phyloP scores from a whole-genome alignment of 192 early-diverging fungal species.

The Jimgerdemannia lactiflua region DNA sequence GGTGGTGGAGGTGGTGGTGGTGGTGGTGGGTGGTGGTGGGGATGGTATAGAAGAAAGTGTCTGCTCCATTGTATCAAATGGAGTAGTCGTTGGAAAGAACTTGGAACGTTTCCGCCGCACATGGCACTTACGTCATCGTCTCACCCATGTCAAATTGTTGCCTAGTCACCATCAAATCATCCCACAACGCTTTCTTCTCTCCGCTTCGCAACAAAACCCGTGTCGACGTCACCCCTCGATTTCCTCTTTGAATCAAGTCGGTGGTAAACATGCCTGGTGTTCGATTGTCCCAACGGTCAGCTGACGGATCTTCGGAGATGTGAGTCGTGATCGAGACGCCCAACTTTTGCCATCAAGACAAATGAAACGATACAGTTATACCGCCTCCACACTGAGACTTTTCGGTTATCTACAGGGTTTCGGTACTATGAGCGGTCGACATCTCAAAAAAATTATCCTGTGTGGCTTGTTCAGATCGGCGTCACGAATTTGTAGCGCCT shows the following conservation, averaged over 20 bases:
- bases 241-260: neutral
- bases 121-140: too few relatives aligned
- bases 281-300: neutral
- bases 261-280: neutral
- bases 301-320: neutral
- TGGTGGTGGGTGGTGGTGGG: neutral
- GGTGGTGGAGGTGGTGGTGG: neutral
- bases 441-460: neutral
- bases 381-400: neutral
- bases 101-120: too few relatives aligned
- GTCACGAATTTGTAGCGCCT: too few relatives aligned
- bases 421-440: neutral
- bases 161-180: neutral
- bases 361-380: neutral
- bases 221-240: neutral
- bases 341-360: conserved; percentile 1
- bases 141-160: too few relatives aligned
- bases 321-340: neutral
- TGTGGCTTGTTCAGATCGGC: neutral
- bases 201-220: neutral
- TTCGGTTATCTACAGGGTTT: neutral
- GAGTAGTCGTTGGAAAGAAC: too few relatives aligned
- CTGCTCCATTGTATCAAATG: too few relatives aligned
- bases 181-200: neutral
- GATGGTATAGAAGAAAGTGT: too few relatives aligned